A percentile compares a stretch with the other conserved stretches of the same genome.
phyloP scores from a whole-genome alignment of 2,329 filamentous ascomycete species.

The Monilinia laxa region DNA sequence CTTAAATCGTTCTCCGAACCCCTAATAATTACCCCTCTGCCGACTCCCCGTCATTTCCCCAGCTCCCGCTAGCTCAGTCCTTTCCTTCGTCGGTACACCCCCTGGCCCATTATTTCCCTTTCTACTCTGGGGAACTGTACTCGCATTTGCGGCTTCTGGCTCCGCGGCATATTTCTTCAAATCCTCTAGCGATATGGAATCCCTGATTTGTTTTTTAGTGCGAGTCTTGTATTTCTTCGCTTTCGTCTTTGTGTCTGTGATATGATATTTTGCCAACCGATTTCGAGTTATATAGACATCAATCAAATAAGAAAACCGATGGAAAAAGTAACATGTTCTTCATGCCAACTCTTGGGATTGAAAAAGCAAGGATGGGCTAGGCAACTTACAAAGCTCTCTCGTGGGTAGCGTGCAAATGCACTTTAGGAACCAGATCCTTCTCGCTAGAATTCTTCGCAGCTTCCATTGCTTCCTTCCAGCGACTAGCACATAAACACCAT shows the following conservation, averaged over 20 bases:
- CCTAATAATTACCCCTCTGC: conserved; percentile 7
- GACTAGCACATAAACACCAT: conserved; percentile 61
- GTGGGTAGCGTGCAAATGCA: conserved; percentile 43
- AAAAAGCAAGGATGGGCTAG: neutral
- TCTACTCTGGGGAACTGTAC: conserved; percentile 29
- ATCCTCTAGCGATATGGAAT: conserved; percentile 37
- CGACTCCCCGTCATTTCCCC: conserved; percentile 26
- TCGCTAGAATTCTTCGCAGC: conserved; percentile 23
- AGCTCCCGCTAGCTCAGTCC: conserved; percentile 30
- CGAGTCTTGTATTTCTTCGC: neutral
- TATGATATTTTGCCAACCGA: neutral
- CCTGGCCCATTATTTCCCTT: conserved; percentile 26
- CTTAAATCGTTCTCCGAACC: neutral
- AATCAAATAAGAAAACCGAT: no score
- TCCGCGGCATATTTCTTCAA: conserved; percentile 40
- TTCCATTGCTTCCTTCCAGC: conserved; percentile 56
- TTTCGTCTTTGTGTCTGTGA: neutral
- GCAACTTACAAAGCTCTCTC: conserved; percentile 40
- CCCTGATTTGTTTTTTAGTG: conserved; percentile 6
- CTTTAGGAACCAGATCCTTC: conserved; percentile 37
- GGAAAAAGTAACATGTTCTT: no score
- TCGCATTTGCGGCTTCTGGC: conserved; percentile 30
- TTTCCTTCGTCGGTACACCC: conserved; percentile 29
- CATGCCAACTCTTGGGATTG: no score
- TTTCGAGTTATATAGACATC: neutral